Conservation (phyloP, 257 asterid genomes). For the Solanum etuberosum region DNA sequence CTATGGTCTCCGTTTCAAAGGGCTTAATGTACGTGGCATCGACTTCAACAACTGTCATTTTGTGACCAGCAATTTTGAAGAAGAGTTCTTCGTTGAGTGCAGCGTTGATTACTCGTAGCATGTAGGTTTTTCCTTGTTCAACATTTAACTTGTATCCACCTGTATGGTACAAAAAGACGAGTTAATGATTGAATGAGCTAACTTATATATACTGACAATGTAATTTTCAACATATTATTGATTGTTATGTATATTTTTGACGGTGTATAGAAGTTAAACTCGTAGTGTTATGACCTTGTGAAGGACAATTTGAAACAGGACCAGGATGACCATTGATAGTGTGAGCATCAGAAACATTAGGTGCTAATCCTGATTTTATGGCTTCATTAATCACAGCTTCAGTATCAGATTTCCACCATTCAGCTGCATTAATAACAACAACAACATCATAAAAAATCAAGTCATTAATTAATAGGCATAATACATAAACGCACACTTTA, state of each 20-base stretch:
- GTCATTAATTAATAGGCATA: too few relatives aligned
- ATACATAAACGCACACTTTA: too few relatives aligned
- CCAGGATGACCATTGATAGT: slow-evolving; percentile 90
- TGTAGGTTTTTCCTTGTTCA: slow-evolving; percentile 57
- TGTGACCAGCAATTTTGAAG: slow-evolving; percentile 85
- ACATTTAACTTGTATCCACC: slow-evolving; percentile 61
- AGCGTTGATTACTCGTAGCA: slow-evolving; percentile 82
- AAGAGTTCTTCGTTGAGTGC: slow-evolving; percentile 96
- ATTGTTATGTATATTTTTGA: neutral
- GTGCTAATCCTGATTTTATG: slow-evolving; percentile 58
- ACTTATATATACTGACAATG: too few relatives aligned
- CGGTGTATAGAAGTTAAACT: neutral
- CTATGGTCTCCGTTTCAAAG: slow-evolving; percentile 59
- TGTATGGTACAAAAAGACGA: neutral
- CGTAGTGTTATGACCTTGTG: slow-evolving; percentile 20
- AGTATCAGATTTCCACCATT: slow-evolving; percentile 97
- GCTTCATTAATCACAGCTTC: slow-evolving; percentile 80
- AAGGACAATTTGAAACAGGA: slow-evolving; percentile 33
- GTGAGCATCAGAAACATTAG: slow-evolving; percentile 93
- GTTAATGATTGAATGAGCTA: neutral
- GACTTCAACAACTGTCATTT: slow-evolving; percentile 77
- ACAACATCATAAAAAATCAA: neutral
- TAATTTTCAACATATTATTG: neutral
- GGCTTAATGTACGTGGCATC: slow-evolving; percentile 91
- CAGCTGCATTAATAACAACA: slow-evolving; percentile 27